A percentile compares a stretch with the other conserved stretches of the same genome.
Conservation (phyloP, 768 basidiomycete species). For the Glaciozyma martinii region DNA sequence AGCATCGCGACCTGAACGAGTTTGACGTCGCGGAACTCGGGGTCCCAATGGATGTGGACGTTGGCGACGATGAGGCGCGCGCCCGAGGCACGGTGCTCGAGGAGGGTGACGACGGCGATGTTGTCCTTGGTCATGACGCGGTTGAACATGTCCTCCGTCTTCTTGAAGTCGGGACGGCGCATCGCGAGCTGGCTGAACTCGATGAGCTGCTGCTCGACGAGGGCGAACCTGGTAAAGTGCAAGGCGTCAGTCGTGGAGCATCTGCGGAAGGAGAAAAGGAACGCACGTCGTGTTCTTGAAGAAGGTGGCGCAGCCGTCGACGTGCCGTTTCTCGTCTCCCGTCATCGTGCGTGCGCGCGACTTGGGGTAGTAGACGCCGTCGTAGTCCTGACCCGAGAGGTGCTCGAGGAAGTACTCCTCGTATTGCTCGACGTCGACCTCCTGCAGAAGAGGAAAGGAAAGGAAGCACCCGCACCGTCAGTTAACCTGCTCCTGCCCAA, state of each 20-base stretch:
- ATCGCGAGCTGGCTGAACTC: constrained; percentile 90
- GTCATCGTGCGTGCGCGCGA: constrained; percentile 88
- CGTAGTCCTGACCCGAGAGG: constrained; percentile 67
- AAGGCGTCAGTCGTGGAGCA: background rate
- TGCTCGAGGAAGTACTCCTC: constrained; percentile 79
- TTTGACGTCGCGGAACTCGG: constrained; percentile 87
- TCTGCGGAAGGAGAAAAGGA: background rate
- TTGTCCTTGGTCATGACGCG: constrained; percentile 91
- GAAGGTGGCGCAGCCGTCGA: constrained; percentile 96
- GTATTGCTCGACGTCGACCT: constrained; percentile 85
- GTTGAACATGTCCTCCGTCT: constrained; percentile 99
- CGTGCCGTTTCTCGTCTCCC: constrained; percentile 69
- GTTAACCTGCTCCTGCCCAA: background rate
- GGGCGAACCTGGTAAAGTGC: constrained; percentile 56
- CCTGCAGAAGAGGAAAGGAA: constrained; percentile 40
- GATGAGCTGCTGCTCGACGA: constrained; percentile 85
- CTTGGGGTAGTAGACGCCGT: constrained; percentile 85
- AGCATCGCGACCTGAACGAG: constrained; percentile 89
- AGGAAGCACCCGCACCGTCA: background rate
- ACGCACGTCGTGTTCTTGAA: constrained; percentile 80
- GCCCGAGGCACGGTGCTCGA: constrained; percentile 80
- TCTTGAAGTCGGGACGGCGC: constrained; percentile 87
- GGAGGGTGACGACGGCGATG: constrained; percentile 73
- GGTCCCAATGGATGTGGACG: constrained; percentile 83
- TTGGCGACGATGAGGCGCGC: constrained; percentile 83